Base-by-base conservation (phyloP, 805 yeast genomes). In the Ogataea nitratoaversa region DNA sequence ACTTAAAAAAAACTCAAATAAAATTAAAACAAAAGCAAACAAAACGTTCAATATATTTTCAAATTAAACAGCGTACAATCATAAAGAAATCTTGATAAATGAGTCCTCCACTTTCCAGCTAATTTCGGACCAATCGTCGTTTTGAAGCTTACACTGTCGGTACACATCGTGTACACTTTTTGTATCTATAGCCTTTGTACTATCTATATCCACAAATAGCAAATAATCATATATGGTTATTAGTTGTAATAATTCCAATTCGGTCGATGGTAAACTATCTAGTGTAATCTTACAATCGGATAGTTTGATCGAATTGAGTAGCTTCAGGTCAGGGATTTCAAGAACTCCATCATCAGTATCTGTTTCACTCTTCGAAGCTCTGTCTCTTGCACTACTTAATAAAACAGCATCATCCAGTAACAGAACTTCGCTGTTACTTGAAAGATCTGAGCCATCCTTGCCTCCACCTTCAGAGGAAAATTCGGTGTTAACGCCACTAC, bases 141-240 rank as follows among this genome's bases (percentile, higher is more conserved):
- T 40, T 27, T 57, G 57, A 4, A 51, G 30, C 32, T 47, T 53
- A 34, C 48, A 38, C n/a, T 34, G 41, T 37, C 50, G 46, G 34
- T 56, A 56, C 5, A 54, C 39, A 19, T 47, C 48, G 20, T 44
- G 46, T 7, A 49, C 37, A 5, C 40, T 33, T n/a, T 32, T 39
- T 14, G 52, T 43, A 5, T 48, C 49, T 16, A 49, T 37, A 9
- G 46, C 57, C 27, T 37, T 40, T 24, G 42, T 43, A 13, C 18
- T 29, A 5, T 42, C 50, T 2, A 41, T 32, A 25, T 36, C 41
- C n/a, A 30, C 36, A 37, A 55, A 37, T 16, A 43, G 31, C n/a
- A 70, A 32, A 31, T 52, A 63, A 32, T 69, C 72, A 47, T 60
- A 70, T 24, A 62, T 32, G 0, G 69, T 57, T 3, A 67, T 54